A percentile compares a stretch with the other conserved stretches of the same genome.
phyloP scores from a whole-genome alignment of 352 stramenopile genomes.

The Phytophthora tubulina region DNA sequence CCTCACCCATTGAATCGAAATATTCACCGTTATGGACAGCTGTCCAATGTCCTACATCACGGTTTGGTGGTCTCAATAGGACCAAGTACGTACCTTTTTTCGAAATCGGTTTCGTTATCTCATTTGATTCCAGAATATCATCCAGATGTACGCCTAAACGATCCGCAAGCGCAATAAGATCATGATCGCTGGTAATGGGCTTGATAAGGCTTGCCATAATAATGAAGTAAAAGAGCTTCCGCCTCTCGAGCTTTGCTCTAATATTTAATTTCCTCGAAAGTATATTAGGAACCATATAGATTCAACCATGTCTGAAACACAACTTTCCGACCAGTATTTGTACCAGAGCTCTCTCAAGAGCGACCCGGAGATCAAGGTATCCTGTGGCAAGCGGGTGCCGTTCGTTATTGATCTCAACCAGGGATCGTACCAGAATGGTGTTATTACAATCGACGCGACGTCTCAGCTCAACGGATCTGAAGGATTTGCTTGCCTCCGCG shows the following conservation, averaged over 20 bases:
- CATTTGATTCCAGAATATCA: constrained; percentile 23
- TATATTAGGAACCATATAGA: too few species aligned
- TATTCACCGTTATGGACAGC: constrained; percentile 14
- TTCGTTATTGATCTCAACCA: constrained; percentile 25
- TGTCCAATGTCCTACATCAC: constrained; percentile 24
- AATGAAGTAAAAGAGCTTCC: too few species aligned
- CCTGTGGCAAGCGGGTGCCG: neutral
- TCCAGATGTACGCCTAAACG: constrained; percentile 3
- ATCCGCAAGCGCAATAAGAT: constrained; percentile 14
- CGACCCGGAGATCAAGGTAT: neutral
- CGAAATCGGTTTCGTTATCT: constrained; percentile 9
- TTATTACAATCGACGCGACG: constrained; percentile 22
- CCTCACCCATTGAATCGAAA: constrained; percentile 32
- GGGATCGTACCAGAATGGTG: constrained; percentile 18
- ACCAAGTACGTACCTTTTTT: constrained; percentile 20
- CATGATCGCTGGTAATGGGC: constrained; percentile 11
- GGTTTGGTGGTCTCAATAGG: constrained; percentile 11
- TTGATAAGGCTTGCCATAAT: constrained; percentile 15
- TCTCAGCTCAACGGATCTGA: constrained; percentile 18
- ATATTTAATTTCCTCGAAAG: constrained; percentile 7
- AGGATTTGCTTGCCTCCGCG: constrained; percentile 11
- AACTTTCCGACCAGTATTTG: constrained; percentile 24
- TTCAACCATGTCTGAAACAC: constrained; percentile 19
- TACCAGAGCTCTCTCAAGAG: constrained; percentile 13
- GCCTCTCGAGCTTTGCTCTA: too few species aligned